Percentiles rank a stretch among this genome's conserved stretches.
Conservation (phyloP, 176 grass and related monocot genomes). For the Paspalum vaginatum region DNA sequence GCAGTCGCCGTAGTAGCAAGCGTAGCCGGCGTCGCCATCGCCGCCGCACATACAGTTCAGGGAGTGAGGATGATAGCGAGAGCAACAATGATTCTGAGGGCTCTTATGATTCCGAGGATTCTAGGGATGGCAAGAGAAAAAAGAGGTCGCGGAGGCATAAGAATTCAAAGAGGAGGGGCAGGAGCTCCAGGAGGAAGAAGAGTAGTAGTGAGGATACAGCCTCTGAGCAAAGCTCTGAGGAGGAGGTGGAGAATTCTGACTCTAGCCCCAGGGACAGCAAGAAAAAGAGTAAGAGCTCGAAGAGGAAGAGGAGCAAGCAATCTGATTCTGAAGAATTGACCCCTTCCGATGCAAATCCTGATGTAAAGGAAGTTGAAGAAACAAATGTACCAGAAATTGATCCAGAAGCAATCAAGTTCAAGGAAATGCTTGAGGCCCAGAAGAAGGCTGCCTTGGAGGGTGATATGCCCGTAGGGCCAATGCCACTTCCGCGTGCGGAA, state of each 20-base stretch:
- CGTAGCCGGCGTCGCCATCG: constrained; percentile 27
- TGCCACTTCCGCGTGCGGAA: constrained; percentile 76
- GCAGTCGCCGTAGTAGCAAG: constrained; percentile 49
- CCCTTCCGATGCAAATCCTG: constrained; percentile 49
- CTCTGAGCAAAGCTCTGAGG: constrained; percentile 45
- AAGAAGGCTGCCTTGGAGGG: constrained; percentile 83
- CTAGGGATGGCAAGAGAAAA: constrained; percentile 51
- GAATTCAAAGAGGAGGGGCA: constrained; percentile 55
- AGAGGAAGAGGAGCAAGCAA: constrained; percentile 45
- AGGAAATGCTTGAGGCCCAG: constrained; percentile 86
- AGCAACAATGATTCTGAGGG: constrained; percentile 52
- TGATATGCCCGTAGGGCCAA: constrained; percentile 77
- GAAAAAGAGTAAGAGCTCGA: constrained; percentile 49
- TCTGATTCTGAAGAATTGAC: constrained; percentile 50
- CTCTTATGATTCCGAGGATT: constrained; percentile 58
- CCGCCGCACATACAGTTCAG: constrained; percentile 35
- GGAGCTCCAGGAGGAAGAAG: constrained; percentile 53
- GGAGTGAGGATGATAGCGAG: constrained; percentile 45
- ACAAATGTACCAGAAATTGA: constrained; percentile 55
- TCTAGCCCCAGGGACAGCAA: constrained; percentile 41
- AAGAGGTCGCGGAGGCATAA: constrained; percentile 51
- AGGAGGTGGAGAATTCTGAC: constrained; percentile 42
- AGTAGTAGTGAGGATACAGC: constrained; percentile 33
- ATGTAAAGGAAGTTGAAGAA: constrained; percentile 43
- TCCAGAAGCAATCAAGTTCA: constrained; percentile 85